These are phyloP conservation scores for Geotrichum klebahnii DNA, from an alignment of 1,139 yeast species.

Conservation along the genomic window DNA sequence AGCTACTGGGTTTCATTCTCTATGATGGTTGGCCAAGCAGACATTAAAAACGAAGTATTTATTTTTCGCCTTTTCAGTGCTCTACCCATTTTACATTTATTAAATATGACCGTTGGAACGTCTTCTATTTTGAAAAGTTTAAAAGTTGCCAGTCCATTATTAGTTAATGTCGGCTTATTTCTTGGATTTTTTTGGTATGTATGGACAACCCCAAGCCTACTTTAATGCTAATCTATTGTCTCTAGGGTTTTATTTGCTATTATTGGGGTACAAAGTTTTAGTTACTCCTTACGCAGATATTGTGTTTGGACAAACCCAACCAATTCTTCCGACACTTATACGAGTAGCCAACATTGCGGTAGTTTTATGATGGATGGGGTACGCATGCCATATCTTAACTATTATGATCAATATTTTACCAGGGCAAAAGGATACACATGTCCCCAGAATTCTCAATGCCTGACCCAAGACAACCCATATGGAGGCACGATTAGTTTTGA, in stretches of 20 bases:
- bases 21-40: slow-evolving; percentile 50
- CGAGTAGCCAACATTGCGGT: slow-evolving; percentile 74
- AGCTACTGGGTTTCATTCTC: slow-evolving; percentile 72
- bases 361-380: slow-evolving; percentile 52
- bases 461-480: slow-evolving; percentile 65
- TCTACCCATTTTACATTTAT: slow-evolving; percentile 64
- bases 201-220: slow-evolving; percentile 3
- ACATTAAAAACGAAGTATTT: slow-evolving; percentile 52
- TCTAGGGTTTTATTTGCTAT: slow-evolving; percentile 61
- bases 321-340: slow-evolving; percentile 56
- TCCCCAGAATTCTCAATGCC: slow-evolving; percentile 71
- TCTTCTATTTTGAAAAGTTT: slow-evolving; percentile 67
- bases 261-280: slow-evolving; percentile 85
- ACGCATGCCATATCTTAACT: slow-evolving; percentile 51
- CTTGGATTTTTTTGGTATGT: slow-evolving; percentile 68
- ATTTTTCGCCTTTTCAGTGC: slow-evolving; percentile 72
- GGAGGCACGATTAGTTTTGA: slow-evolving; percentile 76
- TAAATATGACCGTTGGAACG: slow-evolving; percentile 74
- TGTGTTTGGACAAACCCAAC: slow-evolving; percentile 86
- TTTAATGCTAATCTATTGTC: background rate
- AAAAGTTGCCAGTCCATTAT: slow-evolving; percentile 69
- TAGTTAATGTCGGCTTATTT: slow-evolving; percentile 74
- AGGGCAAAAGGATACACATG: slow-evolving; percentile 72
- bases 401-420: slow-evolving; percentile 48
- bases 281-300: slow-evolving; percentile 72